Evolutionary conservation across 2,329 filamentous ascomycete species (phyloP), one percentile per base, ranked within the genome.

Genomic region (Monilinia vaccinii-corymbosi): DNA sequence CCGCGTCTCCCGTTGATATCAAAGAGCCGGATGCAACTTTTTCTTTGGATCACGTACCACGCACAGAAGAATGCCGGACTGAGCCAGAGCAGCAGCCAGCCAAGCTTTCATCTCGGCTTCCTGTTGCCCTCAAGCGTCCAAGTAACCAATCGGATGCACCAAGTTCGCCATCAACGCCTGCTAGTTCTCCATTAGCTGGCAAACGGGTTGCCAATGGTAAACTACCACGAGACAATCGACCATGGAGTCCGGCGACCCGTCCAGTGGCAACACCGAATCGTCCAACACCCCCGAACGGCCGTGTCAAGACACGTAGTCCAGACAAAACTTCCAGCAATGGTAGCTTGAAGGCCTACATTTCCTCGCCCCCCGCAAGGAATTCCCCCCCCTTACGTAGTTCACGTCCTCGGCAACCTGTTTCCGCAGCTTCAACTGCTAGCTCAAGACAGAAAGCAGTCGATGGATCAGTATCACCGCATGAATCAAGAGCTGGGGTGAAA

Each of bases 361-460:
- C 87, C 60, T 78, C 83, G 38, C 83, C 88, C 47, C 78, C 80
- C 21, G 83, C 88, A 0, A 90, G 89, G 70, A 80, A 86, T 38
- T 95, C 91, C 1, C 90, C 91, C 4, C 84, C 87, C 11, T 76
- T 96, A 52, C 83, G 91, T 69, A 94, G 89, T 69, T 94, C 90
- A 46, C 81, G 89, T 46, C 89, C 89, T n/a, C 81, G 90, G 56
- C 86, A 90, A 69, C 86, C 88, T 10, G 85, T 95, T 25, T 90
- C 89, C 11, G 78, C 83, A 58, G 87, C 87, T n/a, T 82, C 82
- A 2, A 88, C 87, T n/a, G 78, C 85, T 36, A 83, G 85, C 58
- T 88, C 87, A 40, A 82, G 86, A 60, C 81, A 85, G 67, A 87
- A 81, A 70, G 80, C 83, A 52, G 77, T 80, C 5, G 86, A 88